Conservation (phyloP, 495 filamentous ascomycete species). For the Penicillium pulvis region DNA sequence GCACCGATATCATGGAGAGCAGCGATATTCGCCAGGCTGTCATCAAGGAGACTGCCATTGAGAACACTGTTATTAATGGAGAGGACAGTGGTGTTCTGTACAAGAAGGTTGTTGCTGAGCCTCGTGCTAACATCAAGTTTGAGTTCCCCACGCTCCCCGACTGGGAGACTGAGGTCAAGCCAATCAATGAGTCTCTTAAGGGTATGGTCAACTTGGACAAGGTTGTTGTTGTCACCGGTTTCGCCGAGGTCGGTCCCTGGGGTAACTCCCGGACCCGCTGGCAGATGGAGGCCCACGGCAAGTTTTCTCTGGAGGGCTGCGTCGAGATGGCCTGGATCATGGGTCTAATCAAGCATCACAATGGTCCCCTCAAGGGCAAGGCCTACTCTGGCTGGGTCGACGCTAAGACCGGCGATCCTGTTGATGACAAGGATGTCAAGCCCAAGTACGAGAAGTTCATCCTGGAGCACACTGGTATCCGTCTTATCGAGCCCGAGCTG, state of each 20-base stretch:
- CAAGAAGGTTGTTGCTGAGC: conserved; percentile 88
- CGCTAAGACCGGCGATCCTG: conserved; percentile 86
- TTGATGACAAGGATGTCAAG: conserved; percentile 98
- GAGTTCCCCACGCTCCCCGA: conserved; percentile 87
- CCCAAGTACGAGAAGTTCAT: conserved; percentile 94
- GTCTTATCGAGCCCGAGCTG: conserved; percentile 94
- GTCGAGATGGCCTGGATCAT: conserved; percentile 99
- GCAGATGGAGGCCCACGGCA: conserved; percentile 97
- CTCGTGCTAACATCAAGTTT: conserved; percentile 96
- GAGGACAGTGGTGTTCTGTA: conserved; percentile 90
- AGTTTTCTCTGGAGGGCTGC: conserved; percentile 97
- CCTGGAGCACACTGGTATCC: conserved; percentile 95
- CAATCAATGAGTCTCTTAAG: conserved; percentile 82
- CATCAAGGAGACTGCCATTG: conserved; percentile 91
- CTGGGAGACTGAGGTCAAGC: conserved; percentile 88
- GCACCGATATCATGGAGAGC: conserved; percentile 89
- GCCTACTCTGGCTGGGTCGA: conserved; percentile 98
- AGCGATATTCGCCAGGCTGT: conserved; percentile 92
- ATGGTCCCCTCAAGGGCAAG: conserved; percentile 96
- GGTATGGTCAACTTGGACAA: conserved; percentile 99
- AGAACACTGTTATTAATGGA: conserved; percentile 97
- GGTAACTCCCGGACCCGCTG: conserved; percentile 96
- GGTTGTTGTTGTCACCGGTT: conserved; percentile 96
- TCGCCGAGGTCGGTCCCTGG: conserved; percentile 96
- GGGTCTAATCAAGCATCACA: conserved; percentile 98